A percentile compares a stretch with the other conserved stretches of the same genome.
phyloP scores from a whole-genome alignment of 345 rosid species.

The Gossypium mustelinum region DNA sequence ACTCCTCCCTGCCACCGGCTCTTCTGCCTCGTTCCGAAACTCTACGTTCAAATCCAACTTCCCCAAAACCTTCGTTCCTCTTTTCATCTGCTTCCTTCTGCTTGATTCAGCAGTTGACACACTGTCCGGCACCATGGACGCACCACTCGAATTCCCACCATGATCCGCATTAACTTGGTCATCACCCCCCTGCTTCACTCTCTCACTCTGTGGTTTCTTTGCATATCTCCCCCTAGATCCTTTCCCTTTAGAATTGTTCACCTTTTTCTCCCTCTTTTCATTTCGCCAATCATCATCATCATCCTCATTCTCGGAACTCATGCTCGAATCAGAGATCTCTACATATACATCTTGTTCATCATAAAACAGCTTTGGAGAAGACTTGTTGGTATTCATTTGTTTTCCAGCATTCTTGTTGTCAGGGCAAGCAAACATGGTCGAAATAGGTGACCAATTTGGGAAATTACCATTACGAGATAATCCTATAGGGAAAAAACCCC shows the following conservation, averaged over 20 bases:
- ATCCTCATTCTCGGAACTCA: constrained; percentile 36
- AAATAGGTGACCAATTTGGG: constrained; percentile 67
- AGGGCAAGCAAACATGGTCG: constrained; percentile 56
- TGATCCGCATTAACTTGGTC: constrained; percentile 21
- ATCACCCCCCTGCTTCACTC: constrained; percentile 30
- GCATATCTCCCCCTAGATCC: constrained; percentile 31
- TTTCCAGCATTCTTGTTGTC: constrained; percentile 15
- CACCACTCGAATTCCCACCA: constrained; percentile 21
- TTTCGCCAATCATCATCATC: constrained; percentile 45
- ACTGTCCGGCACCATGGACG: constrained; percentile 20
- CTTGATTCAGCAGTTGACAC: constrained; percentile 24
- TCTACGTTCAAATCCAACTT: constrained; percentile 87
- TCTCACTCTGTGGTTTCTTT: constrained; percentile 36
- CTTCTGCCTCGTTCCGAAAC: constrained; percentile 85
- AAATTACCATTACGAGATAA: constrained; percentile 32
- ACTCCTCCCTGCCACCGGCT: constrained; percentile 38
- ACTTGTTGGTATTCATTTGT: constrained; percentile 11
- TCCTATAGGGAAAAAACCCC: constrained; percentile 82
- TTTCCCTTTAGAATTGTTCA: constrained; percentile 32
- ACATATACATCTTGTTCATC: constrained; percentile 53
- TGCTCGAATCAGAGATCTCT: constrained; percentile 50
- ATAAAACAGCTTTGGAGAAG: constrained; percentile 32
- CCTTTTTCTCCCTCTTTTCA: constrained; percentile 20
- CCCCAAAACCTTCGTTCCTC: constrained; percentile 58
- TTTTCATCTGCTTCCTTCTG: constrained; percentile 42